A percentile compares a stretch with the other conserved stretches of the same genome.
Conservation (phyloP, 2,329 filamentous ascomycete species). For the Calonectria pseudoreteaudii region DNA sequence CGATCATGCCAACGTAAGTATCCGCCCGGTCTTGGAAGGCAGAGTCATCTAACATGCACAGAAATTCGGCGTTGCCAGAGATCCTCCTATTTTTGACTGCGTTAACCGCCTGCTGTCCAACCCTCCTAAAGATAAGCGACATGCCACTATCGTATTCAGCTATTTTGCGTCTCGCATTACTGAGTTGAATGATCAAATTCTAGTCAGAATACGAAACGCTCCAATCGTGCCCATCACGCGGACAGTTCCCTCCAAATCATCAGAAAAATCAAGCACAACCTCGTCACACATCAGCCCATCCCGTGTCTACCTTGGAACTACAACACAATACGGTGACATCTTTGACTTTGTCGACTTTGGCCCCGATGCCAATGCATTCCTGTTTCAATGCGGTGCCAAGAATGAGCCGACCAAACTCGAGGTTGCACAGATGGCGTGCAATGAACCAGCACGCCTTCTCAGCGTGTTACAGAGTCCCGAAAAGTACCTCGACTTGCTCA, state of each 20-base stretch:
- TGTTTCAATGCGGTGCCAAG: constrained; percentile 90
- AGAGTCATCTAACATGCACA: constrained; percentile 38
- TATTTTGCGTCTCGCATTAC: constrained; percentile 85
- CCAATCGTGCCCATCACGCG: constrained; percentile 77
- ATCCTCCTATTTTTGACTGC: constrained; percentile 84
- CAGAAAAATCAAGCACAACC: constrained; percentile 55
- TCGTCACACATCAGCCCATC: constrained; percentile 69
- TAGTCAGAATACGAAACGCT: constrained; percentile 71
- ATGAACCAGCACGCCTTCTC: constrained; percentile 84
- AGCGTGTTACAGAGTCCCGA: constrained; percentile 83
- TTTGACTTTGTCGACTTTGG: constrained; percentile 99
- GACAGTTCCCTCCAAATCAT: constrained; percentile 41
- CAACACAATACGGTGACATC: constrained; percentile 81
- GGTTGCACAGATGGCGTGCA: constrained; percentile 84
- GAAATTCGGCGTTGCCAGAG: constrained; percentile 86
- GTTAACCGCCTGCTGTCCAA: constrained; percentile 77
- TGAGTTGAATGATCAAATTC: constrained; percentile 74
- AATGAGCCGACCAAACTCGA: constrained; percentile 89
- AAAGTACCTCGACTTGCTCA: constrained; percentile 87
- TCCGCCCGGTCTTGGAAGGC: not conserved
- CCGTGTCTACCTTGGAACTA: constrained; percentile 83
- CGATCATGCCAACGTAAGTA: constrained; percentile 73
- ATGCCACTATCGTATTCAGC: constrained; percentile 79
- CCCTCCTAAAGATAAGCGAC: constrained; percentile 75
- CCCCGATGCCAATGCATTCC: constrained; percentile 85